Evolutionary conservation across 352 stramenopile species (phyloP), one percentile per base, ranked within the genome.

Genomic region (Phytophthora crassamura): DNA sequence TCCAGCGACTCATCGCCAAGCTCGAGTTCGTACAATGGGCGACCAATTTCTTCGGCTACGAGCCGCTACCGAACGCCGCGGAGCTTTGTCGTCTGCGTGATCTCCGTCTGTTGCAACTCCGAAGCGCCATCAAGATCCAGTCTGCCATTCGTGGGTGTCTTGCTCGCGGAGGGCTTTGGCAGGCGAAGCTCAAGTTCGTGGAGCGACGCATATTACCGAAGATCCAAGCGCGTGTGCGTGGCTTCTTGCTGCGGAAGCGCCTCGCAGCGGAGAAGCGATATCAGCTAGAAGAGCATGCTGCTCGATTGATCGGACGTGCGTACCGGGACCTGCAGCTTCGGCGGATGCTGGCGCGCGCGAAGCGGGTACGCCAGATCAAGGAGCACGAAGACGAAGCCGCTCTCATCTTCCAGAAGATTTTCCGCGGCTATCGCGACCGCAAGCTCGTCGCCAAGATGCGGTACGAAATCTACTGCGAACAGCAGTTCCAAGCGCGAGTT

Each of bases 11-110:
- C 14, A 74, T 95, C 35, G 59, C 76, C 7, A 80, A 83, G 40
- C 84, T 97, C 28, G 79, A 79, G 51, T 94, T 96, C 46, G 89
- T 96, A 28, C 82, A 97, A 53, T 92, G 84, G 76, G 82, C 88
- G 3, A 78, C 62, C n/a, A 77, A 59, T 12, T 96, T 93, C 59
- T 89, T 95, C 40, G 90, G 90, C n/a, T 95, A 91, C 42, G 81
- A 94, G 55, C 88, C 89, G 7, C 71, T 94, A 4, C 86, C 88
- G 7, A 91, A 97, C 50, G 90, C 90, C 28, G 65, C 82, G 5
- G 78, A 94, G 49, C 69, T 97, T 12, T 90, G 83, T 33, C 61
- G 60, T 2, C 67, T 91, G 43, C 82, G 86, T 7, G 87, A 97
- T 35, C 71, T 61, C 2, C 71, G 72, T 4, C 40, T 82, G 6